Evolutionary conservation across 1,284 basidiomycete genomes (phyloP).

Genomic region (Leucoagaricus sp.): DNA sequence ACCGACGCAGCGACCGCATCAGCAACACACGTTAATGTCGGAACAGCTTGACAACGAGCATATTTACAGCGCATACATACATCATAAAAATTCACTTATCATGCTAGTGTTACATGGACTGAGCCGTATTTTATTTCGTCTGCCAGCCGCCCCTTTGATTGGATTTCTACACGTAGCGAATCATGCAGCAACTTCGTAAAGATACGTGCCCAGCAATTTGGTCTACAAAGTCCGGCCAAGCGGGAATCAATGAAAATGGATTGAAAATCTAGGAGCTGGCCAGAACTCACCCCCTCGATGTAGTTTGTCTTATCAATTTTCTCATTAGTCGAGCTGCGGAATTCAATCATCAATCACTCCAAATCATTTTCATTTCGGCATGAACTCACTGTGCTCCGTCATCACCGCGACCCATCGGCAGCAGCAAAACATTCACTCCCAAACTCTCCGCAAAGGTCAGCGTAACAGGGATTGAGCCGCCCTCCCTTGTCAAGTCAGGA

Average conservation of each 20-base stretch:
- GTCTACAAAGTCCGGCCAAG: constrained; percentile 27
- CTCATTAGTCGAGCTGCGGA: constrained; percentile 87
- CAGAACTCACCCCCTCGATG: constrained; percentile 75
- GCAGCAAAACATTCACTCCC: constrained; percentile 78
- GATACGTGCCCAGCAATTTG: constrained; percentile 37
- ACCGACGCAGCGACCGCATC: not conserved
- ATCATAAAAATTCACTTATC: not conserved
- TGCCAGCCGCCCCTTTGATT: too few species aligned
- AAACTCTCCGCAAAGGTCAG: constrained; percentile 93
- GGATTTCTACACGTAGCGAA: not conserved
- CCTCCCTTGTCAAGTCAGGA: constrained; percentile 92
- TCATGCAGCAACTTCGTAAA: constrained; percentile 32
- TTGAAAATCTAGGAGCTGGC: not conserved
- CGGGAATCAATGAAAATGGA: not conserved
- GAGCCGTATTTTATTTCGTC: too few species aligned
- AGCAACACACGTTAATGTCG: not conserved
- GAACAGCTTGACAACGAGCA: not conserved
- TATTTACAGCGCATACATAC: not conserved
- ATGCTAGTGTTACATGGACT: not conserved
- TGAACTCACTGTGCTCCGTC: constrained; percentile 61
- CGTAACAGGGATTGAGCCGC: constrained; percentile 95
- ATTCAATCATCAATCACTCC: constrained; percentile 2
- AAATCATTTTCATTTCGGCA: not conserved
- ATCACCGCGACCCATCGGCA: constrained; percentile 93
- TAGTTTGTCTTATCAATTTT: constrained; percentile 95